Base-by-base conservation (phyloP, 2,329 filamentous ascomycete species). In the Stachybotrys echinatus region DNA sequence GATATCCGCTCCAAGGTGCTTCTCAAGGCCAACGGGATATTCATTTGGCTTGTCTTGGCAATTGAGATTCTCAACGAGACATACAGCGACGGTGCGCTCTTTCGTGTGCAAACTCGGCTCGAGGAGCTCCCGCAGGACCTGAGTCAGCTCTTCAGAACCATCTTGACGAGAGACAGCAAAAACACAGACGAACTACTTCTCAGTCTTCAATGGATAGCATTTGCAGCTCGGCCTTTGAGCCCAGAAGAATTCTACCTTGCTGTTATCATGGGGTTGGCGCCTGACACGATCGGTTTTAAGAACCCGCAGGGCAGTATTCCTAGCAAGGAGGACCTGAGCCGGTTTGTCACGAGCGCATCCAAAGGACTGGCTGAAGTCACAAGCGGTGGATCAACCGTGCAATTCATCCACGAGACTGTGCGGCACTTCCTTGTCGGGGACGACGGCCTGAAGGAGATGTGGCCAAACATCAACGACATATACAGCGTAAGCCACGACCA, bases 361-460 rank as follows among this genome's bases (percentile, higher is more conserved):
- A 57, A 80, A 54, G 78, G 79, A 0, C 63, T 81, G 6, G 72
- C 69, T 0, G 75, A 80, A 48, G 52, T 72, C 1, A 71, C 67
- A 0, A 12, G 27, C 0, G 55, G 61, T 17, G 2, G 19, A 0
- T 54, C 57, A 0, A 70, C 54, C 0, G 72, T 80, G 1, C 77
- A 81, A 50, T 81, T 80, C 56, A 79, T 80, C 6, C 76, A 80
- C 39, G 73, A 79, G 53, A 76, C 76, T 0, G 73, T 79, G 0
- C 58, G 67, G 1, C 75, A 79, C 12, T 79, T 74, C 42, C 61
- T 79, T 0, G 21, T 75, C 3, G 65, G 66, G 6, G 65, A 68
- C 2, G 50, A 56, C 0, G 69, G 71, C 0, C 52, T 72, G 0
- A 8, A 44, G 0, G 47, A 60, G 0, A n/a, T 73, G 0, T 67